A percentile compares a stretch with the other conserved stretches of the same genome.
These are phyloP conservation scores for Camellia japonica DNA, from an alignment of 148 eudicot genomes.

Conservation along the genomic window DNA sequence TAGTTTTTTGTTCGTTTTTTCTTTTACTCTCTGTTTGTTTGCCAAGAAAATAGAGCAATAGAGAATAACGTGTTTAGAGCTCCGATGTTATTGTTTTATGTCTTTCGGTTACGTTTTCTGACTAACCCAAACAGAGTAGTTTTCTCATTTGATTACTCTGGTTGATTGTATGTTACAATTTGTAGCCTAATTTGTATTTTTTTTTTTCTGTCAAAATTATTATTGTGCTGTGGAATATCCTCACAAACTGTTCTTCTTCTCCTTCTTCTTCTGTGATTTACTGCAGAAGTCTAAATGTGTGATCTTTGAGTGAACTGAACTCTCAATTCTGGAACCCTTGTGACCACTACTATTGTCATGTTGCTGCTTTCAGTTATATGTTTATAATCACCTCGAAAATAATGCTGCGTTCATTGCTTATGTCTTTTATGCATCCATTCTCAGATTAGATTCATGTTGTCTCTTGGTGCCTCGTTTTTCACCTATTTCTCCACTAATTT, in stretches of 20 bases:
- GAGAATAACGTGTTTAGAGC: too few species aligned
- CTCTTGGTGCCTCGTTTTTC: too few species aligned
- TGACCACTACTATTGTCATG: background rate
- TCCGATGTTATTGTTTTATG: too few species aligned
- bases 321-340: background rate
- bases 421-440: background rate
- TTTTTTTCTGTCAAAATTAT: background rate
- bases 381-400: background rate
- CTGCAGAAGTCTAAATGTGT: background rate
- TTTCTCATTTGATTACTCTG: background rate
- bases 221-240: background rate
- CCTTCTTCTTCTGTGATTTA: background rate
- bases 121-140: background rate
- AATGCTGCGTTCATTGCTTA: background rate
- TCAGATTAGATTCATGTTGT: background rate
- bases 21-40: background rate
- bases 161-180: background rate
- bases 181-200: background rate
- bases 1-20: background rate
- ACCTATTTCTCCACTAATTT: background rate
- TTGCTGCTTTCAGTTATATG: background rate
- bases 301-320: background rate
- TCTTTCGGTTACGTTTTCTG: background rate
- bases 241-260: background rate
- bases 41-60: too few species aligned